Evolutionary conservation across 176 grass and related monocot genomes (phyloP).

Genomic region (Eragrostis curvula): DNA sequence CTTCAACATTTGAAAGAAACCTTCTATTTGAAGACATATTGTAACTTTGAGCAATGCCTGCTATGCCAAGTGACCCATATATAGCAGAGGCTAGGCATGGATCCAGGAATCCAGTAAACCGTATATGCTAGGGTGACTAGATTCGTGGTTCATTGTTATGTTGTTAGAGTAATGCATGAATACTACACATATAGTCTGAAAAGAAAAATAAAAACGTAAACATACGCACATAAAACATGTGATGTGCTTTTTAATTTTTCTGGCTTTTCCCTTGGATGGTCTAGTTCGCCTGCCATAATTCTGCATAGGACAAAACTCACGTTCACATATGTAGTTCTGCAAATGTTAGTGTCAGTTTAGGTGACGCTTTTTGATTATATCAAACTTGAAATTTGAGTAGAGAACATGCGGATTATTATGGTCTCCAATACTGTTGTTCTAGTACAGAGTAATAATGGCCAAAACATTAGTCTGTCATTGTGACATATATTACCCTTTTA

Average conservation of each 20-base stretch:
- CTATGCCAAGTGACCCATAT: constrained; percentile 9
- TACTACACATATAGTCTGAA: not conserved
- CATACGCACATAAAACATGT: not conserved
- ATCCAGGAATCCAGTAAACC: not conserved
- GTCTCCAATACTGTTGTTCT: constrained; percentile 1
- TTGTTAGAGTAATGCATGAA: not conserved
- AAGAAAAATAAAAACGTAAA: too few species aligned
- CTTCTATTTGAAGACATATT: not conserved
- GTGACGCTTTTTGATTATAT: not conserved
- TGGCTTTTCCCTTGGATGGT: not conserved
- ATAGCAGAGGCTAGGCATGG: not conserved
- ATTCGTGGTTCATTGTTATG: not conserved
- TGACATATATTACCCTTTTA: constrained; percentile 23
- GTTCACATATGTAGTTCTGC: not conserved
- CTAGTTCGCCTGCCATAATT: constrained; percentile 12
- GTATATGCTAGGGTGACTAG: not conserved
- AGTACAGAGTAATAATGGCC: constrained; percentile 22
- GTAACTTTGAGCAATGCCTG: constrained; percentile 13
- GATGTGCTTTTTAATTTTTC: not conserved
- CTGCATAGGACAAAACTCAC: not conserved
- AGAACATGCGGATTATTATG: constrained; percentile 8
- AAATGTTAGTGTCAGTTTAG: not conserved
- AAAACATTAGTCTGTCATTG: constrained; percentile 9
- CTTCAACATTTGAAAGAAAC: constrained; percentile 27
- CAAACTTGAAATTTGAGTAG: not conserved